Conservation (phyloP, 495 filamentous ascomycete species). For the Acidiella bohemica region DNA sequence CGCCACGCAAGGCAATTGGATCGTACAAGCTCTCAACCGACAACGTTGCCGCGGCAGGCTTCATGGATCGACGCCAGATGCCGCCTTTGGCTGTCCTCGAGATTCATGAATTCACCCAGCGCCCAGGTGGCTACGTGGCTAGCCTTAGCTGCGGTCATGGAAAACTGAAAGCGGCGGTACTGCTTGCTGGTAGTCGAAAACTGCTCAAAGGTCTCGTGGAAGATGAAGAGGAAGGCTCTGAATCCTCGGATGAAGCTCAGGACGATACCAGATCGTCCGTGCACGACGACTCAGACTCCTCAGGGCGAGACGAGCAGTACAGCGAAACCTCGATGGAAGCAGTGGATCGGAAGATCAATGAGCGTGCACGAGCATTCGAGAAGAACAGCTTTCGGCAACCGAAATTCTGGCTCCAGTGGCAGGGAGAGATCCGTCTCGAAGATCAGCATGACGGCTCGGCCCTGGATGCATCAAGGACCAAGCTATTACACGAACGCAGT, state of each 20-base stretch:
- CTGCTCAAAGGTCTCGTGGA: background rate
- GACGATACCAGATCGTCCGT: background rate
- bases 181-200: background rate
- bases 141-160: background rate
- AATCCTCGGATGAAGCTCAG: background rate
- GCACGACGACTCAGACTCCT: background rate
- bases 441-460: background rate
- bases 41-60: background rate
- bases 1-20: background rate
- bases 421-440: background rate
- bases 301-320: background rate
- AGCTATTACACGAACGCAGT: background rate
- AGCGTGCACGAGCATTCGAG: background rate
- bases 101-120: background rate
- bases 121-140: background rate
- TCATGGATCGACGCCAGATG: no score
- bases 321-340: background rate
- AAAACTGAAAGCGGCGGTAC: background rate
- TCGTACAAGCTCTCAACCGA: background rate
- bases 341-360: background rate
- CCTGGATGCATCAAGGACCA: background rate
- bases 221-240: background rate
- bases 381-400: background rate
- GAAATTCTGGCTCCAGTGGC: background rate
- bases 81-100: no score